Evolutionary conservation across 768 basidiomycete species (phyloP).

Genomic region (Lyophyllum semitale): DNA sequence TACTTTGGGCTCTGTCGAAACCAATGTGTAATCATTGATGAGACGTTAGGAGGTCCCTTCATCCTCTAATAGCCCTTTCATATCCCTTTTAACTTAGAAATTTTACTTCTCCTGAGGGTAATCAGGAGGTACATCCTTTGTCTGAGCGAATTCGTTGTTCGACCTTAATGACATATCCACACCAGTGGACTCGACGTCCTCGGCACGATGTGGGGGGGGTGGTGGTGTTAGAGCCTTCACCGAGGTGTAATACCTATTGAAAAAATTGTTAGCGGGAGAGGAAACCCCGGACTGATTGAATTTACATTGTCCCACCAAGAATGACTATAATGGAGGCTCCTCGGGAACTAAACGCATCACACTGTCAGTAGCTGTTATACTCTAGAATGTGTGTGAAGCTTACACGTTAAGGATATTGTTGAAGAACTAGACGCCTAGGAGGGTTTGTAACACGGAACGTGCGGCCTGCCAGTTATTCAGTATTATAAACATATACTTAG

Average conservation of each 20-base stretch:
- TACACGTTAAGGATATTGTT: slow-evolving; percentile 73
- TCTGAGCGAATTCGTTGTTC: slow-evolving; percentile 21
- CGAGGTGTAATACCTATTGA: slow-evolving; percentile 53
- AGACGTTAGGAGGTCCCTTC: background rate
- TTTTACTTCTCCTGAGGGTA: slow-evolving; percentile 10
- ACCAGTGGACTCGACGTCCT: slow-evolving; percentile 41
- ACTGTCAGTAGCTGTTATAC: background rate
- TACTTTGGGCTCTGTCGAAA: background rate
- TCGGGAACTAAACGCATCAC: slow-evolving; percentile 49
- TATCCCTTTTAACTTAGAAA: background rate
- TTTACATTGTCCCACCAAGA: slow-evolving; percentile 66
- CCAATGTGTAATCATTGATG: background rate
- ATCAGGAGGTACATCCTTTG: slow-evolving; percentile 19
- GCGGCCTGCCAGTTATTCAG: slow-evolving; percentile 51
- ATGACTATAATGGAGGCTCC: slow-evolving; percentile 68
- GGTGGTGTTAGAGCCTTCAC: slow-evolving; percentile 35
- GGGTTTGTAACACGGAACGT: slow-evolving; percentile 80
- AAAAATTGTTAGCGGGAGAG: background rate
- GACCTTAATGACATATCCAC: slow-evolving; percentile 9
- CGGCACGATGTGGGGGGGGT: slow-evolving; percentile 26
- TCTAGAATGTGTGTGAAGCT: slow-evolving; percentile 32
- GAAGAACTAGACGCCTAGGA: slow-evolving; percentile 79
- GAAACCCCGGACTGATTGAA: background rate
- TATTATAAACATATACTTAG: slow-evolving; percentile 10
- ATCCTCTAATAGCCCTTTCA: background rate